Conservation (phyloP, 2,329 filamentous ascomycete species). For the Fusarium sp. region DNA sequence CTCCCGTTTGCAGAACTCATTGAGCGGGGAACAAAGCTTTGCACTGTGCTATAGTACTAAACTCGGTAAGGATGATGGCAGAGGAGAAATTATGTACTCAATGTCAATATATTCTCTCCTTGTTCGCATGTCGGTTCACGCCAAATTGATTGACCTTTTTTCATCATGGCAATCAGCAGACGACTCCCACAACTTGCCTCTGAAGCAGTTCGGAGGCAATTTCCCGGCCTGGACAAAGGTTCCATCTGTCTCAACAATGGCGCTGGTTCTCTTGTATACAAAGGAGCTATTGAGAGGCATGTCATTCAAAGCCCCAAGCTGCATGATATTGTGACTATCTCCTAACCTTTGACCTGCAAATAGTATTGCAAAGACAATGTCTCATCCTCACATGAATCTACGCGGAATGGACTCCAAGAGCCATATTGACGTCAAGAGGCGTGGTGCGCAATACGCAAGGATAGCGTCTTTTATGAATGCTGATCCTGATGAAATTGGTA, state of each 20-base stretch:
- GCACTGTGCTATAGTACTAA: background rate
- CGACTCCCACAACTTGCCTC: background rate
- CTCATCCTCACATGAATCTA: background rate
- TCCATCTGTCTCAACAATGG: constrained; percentile 2
- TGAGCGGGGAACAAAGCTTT: background rate
- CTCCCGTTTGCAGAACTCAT: background rate
- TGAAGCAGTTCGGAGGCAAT: background rate
- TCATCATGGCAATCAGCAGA: background rate
- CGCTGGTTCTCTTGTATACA: background rate
- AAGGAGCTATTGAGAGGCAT: background rate
- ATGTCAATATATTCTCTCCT: background rate
- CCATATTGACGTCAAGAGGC: background rate
- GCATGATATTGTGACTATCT: too few relatives aligned
- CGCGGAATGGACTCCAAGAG: background rate
- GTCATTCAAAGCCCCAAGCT: background rate
- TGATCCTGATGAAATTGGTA: background rate
- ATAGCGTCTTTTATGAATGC: constrained; percentile 1
- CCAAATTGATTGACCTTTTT: background rate
- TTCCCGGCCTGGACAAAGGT: background rate
- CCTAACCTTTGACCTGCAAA: background rate
- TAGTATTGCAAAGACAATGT: background rate
- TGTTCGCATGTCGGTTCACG: background rate
- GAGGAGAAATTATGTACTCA: too few relatives aligned
- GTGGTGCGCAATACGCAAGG: background rate
- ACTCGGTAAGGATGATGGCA: background rate